Evolutionary conservation across 2,329 filamentous ascomycete species (phyloP).

Genomic region (Colletotrichum gloeosporioides): DNA sequence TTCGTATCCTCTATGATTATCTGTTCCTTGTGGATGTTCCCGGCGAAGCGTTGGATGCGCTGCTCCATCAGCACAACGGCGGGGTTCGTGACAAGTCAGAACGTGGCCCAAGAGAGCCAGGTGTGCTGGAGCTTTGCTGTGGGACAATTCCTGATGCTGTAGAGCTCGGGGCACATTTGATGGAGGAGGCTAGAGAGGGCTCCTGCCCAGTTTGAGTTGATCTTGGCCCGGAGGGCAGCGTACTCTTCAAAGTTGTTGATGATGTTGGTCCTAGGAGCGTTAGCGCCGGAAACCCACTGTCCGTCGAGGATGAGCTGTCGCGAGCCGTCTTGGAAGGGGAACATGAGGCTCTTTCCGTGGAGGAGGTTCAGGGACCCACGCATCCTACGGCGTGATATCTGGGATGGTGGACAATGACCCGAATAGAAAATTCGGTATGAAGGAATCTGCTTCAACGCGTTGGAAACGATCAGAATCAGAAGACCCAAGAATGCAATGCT

Average conservation of each 20-base stretch:
- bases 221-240: neutral
- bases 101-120: neutral
- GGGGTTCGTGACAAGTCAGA: neutral
- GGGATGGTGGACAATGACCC: neutral
- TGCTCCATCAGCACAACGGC: neutral
- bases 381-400: neutral
- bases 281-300: neutral
- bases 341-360: neutral
- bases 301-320: neutral
- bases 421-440: neutral
- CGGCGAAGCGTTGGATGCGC: neutral
- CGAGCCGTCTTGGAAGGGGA: neutral
- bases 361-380: neutral
- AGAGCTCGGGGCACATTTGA: neutral
- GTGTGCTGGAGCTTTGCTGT: neutral
- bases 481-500: neutral
- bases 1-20: neutral
- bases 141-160: neutral
- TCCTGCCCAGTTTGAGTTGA: neutral
- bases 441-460: neutral
- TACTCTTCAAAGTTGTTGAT: neutral
- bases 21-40: neutral
- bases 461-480: neutral
- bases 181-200: rapidly evolving
- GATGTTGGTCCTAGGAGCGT: neutral